Evolutionary conservation across 148 eudicot genomes (phyloP).

Genomic region (Hydrangea macrophylla): DNA sequence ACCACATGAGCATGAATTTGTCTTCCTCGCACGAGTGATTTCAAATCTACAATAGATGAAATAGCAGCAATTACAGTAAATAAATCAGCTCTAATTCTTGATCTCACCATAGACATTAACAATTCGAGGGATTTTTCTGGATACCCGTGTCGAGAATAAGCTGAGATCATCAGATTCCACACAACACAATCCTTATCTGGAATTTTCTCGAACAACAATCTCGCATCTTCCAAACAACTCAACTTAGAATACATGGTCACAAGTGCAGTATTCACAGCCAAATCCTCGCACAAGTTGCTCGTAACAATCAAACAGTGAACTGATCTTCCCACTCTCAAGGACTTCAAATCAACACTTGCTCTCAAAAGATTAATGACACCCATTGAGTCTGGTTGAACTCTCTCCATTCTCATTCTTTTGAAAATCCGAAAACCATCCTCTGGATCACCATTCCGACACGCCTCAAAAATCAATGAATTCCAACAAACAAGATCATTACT

Average conservation of each 20-base stretch:
- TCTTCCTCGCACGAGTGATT: constrained; percentile 19
- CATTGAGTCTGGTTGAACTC: constrained; percentile 15
- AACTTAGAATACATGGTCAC: constrained; percentile 33
- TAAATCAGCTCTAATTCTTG: constrained; percentile 30
- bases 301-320: constrained; percentile 26
- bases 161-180: constrained; percentile 38
- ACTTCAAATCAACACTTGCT: constrained; percentile 28
- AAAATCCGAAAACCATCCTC: constrained; percentile 14
- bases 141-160: constrained; percentile 22
- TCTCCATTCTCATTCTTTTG: constrained; percentile 22
- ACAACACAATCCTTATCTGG: constrained; percentile 32
- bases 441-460: constrained; percentile 18
- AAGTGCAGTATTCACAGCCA: constrained; percentile 30
- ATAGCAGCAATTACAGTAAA: constrained; percentile 33
- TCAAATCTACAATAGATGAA: constrained; percentile 29
- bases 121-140: constrained; percentile 21
- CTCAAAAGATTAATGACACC: constrained; percentile 29
- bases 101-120: constrained; percentile 19
- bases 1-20: constrained; percentile 34
- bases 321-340: constrained; percentile 18
- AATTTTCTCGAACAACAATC: constrained; percentile 30
- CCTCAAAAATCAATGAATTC: constrained; percentile 19
- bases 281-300: constrained; percentile 21
- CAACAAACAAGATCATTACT: constrained; percentile 17
- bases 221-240: constrained; percentile 17